phyloP scores from a whole-genome alignment of 257 asterid species.

The Nicotiana obtusifolia region DNA sequence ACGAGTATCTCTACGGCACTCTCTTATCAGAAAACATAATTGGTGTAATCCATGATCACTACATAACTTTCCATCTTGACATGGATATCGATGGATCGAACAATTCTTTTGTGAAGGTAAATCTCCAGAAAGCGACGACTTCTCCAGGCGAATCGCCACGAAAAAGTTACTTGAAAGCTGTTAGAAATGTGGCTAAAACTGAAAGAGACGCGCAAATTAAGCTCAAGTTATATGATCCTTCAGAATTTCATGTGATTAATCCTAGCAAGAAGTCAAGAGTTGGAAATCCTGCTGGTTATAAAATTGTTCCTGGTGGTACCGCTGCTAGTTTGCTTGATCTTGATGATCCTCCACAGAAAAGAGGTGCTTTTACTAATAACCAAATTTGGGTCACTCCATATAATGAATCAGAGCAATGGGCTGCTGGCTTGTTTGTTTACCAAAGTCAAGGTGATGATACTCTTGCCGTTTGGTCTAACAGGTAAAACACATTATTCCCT shows the following conservation, averaged over 20 bases:
- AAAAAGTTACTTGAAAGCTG: slow-evolving; percentile 74
- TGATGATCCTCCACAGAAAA: slow-evolving; percentile 71
- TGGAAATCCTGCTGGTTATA: slow-evolving; percentile 85
- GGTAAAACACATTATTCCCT: slow-evolving; percentile 31
- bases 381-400: slow-evolving; percentile 95
- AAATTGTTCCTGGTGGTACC: slow-evolving; percentile 77
- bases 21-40: slow-evolving; percentile 72
- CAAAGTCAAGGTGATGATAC: slow-evolving; percentile 96
- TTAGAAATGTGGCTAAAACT: slow-evolving; percentile 60
- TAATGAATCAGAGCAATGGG: slow-evolving; percentile 71
- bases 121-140: slow-evolving; percentile 57
- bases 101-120: slow-evolving; percentile 83
- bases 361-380: slow-evolving; percentile 75
- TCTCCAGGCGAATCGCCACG: slow-evolving; percentile 59
- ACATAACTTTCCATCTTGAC: slow-evolving; percentile 74
- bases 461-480: slow-evolving; percentile 83
- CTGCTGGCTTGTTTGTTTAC: slow-evolving; percentile 81
- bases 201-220: slow-evolving; percentile 87
- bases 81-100: slow-evolving; percentile 78
- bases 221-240: slow-evolving; percentile 64
- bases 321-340: slow-evolving; percentile 92
- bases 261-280: slow-evolving; percentile 56
- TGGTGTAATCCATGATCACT: slow-evolving; percentile 93
- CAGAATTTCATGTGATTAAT: slow-evolving; percentile 81
- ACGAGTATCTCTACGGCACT: slow-evolving; percentile 67